These are phyloP conservation scores for Rosa multiflora DNA, from an alignment of 306 rosid species.

Conservation along the genomic window DNA sequence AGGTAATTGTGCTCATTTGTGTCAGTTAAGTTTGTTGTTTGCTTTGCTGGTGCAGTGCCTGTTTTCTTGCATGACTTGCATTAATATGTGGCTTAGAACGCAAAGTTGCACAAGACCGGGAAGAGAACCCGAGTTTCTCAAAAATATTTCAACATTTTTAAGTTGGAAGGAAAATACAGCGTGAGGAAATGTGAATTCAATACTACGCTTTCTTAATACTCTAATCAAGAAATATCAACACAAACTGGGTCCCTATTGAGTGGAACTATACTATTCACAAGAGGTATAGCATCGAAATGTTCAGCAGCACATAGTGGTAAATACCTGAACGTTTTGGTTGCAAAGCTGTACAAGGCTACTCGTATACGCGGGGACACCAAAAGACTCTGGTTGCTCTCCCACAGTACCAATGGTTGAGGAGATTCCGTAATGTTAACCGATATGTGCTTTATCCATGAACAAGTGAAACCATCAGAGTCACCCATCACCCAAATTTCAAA, in stretches of 20 bases:
- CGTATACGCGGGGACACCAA: not conserved
- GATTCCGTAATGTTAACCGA: not conserved
- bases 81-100: too few species aligned
- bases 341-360: not conserved
- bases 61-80: not conserved
- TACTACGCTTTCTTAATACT: not conserved
- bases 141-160: too few species aligned
- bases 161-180: not conserved
- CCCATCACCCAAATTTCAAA: constrained; percentile 9
- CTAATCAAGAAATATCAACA: not conserved
- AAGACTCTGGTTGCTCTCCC: not conserved
- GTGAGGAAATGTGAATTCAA: not conserved
- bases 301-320: not conserved
- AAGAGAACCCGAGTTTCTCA: too few species aligned
- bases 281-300: not conserved
- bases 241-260: not conserved
- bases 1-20: not conserved
- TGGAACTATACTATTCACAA: not conserved
- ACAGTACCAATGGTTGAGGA: not conserved
- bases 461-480: not conserved
- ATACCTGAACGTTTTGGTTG: not conserved
- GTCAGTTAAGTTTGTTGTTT: not conserved
- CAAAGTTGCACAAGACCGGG: too few species aligned
- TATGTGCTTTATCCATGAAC: not conserved
- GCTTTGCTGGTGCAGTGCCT: not conserved